Evolutionary conservation across 257 asterid genomes (phyloP).

Genomic region (Cruciata laevipes): DNA sequence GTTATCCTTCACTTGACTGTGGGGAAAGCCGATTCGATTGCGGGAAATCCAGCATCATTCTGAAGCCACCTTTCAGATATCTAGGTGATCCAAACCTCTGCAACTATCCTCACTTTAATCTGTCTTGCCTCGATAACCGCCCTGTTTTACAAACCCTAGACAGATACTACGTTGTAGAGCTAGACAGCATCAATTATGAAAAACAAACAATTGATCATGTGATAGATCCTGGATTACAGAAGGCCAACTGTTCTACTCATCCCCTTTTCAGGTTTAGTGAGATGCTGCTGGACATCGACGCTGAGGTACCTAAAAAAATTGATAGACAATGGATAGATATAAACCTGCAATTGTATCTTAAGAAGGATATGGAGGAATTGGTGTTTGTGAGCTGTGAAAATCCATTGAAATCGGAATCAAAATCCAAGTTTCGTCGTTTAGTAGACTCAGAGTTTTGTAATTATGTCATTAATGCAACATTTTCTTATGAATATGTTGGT

Average conservation of each 20-base stretch:
- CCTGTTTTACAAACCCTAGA: background rate
- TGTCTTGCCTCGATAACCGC: background rate
- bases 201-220: background rate
- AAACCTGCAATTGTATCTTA: background rate
- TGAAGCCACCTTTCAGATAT: constrained; percentile 2
- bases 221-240: background rate
- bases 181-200: background rate
- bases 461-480: no score
- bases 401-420: background rate
- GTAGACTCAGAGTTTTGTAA: constrained; percentile 1
- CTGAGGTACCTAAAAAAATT: no score
- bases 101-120: background rate
- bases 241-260: constrained; percentile 9
- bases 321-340: no score
- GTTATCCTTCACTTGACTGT: no score
- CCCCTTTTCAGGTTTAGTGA: background rate
- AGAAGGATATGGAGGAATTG: background rate
- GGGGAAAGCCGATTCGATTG: background rate
- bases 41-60: background rate
- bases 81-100: background rate
- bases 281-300: no score
- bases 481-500: background rate
- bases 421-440: background rate
- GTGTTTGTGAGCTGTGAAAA: background rate
- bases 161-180: background rate